phyloP scores from a whole-genome alignment of 306 rosid genomes.

The Hippophae gyantsensis region DNA sequence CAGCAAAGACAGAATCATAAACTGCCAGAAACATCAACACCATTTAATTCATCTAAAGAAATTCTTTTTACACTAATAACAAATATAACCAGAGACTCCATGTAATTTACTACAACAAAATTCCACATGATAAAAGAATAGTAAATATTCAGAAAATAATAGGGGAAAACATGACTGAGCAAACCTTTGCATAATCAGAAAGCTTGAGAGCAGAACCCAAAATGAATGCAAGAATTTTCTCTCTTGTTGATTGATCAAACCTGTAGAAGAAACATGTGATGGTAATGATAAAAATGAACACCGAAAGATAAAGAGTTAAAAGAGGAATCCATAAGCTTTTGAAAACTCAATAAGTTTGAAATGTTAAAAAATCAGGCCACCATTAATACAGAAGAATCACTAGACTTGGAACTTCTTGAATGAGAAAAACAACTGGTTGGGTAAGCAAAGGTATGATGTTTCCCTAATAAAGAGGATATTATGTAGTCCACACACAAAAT shows the following conservation, averaged over 20 bases:
- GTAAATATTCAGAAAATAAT: conserved; percentile 3
- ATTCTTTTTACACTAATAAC: neutral
- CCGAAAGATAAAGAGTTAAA: neutral
- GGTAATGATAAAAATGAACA: neutral
- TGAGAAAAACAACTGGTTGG: too few relatives aligned
- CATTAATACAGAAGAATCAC: too few relatives aligned
- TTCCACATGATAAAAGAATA: neutral
- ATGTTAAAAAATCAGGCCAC: too few relatives aligned
- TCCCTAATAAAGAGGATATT: too few relatives aligned
- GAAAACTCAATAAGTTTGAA: neutral
- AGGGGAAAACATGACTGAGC: conserved; percentile 15
- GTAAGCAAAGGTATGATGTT: too few relatives aligned
- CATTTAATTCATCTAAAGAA: conserved; percentile 6
- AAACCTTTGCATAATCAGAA: conserved; percentile 78
- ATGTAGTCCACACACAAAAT: too few relatives aligned
- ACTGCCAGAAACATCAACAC: conserved; percentile 41
- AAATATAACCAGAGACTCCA: neutral
- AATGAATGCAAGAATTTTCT: conserved; percentile 52
- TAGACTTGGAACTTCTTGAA: too few relatives aligned
- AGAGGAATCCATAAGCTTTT: neutral
- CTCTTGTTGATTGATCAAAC: conserved; percentile 66
- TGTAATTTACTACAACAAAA: neutral
- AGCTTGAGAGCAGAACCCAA: conserved; percentile 56
- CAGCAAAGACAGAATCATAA: conserved; percentile 66
- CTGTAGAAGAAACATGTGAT: conserved; percentile 29